Evolutionary conservation across 768 basidiomycete species (phyloP), one percentile per base, ranked within the genome.

Genomic region (Candolleomyces efflorescens): DNA sequence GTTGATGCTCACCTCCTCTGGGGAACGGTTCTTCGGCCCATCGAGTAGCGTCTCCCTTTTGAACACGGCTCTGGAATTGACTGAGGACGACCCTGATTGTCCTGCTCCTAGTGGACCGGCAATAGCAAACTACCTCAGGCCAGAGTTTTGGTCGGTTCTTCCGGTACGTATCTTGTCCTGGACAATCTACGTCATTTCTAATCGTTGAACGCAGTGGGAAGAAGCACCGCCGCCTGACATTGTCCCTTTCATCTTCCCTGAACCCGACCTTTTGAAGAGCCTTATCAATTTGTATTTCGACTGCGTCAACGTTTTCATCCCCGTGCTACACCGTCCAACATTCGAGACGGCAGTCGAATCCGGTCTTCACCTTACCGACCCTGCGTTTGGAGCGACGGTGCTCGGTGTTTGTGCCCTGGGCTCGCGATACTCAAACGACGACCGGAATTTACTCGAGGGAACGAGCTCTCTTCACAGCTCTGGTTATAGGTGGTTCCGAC

Each of bases 361-460:
- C 6, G 74, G 75, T 0, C 61, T 79, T 2, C 79, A 86, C 64
- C 58, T 75, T 10, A 67, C 64, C 1, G 73, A 84, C 50, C 23
- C 67, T 2, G 63, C 71, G 0, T 87, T 89, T 63, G 78, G 73
- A 0, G 65, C 72, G 3, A 71, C 76, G 0, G 78, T 88, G 38
- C 74, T 88, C 7, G 70, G 82, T 3, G 74, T 87, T 0, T 83
- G 84, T 62, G 86, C 87, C 1, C 68, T 80, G 24, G 87, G 70
- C 22, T 66, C 65, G 59, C 73, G 86, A 32, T 86, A 75, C 61
- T 76, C 80, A n/a, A 73, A 83, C 58, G 84, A 74, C 38, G 66
- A 65, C 1, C 60, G 69, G 6, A 68, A 70, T 6, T 59, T 72
- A 54, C 58, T 65, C 24, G 64, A 63, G 11, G 64, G 60, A 20